Base-by-base conservation (phyloP, 495 filamentous ascomycete genomes). In the Penicillium canescens region DNA sequence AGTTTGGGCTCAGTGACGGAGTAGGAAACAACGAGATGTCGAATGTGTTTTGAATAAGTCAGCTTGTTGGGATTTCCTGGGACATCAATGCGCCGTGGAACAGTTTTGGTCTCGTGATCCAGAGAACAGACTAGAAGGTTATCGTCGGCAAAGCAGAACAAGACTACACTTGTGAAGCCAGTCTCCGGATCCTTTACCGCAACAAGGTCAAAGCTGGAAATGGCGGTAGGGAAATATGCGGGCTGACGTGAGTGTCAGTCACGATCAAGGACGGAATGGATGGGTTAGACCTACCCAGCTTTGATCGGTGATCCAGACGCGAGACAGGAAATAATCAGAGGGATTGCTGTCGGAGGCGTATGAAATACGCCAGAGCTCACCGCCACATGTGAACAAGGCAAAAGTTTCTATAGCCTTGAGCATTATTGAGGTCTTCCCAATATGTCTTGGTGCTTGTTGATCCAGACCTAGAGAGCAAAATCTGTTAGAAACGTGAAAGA, bases 261-360 rank as follows among this genome's bases (percentile, higher is more conserved):
- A 34, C 36, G 14, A 12, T 10, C 13, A 6, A 28, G 14, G 24
- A 53, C 23, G 10, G 18, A n/a, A 21, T 6, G 18, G 18, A 39
- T 23, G 21, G 38, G 4, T 16, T 18, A 43, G 1, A 59, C 74
- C 67, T 51, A 78, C 75, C 56, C 71, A 71, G 39, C 65, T 74
- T 45, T 75, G 73, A 41, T 78, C 72, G 1, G 75, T 77, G 24
- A 78, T 69, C 71, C 73, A 78, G 34, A 78, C 58, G 36, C 67
- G 57, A 41, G 68, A 57, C 9, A 75, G 51, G 14, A 55, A 51
- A 48, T 60, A 77, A 7, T 66, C 63, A 23, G 54, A 54, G 9
- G 43, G 36, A 28, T 58, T 57, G 16, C 51, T 50, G 13, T 65
- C 61, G 2, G 46, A 50, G 26, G 44, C 46, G 43, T 66, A 67